Evolutionary conservation across 768 basidiomycete species (phyloP).

Genomic region (Rhodotorula toruloides): DNA sequence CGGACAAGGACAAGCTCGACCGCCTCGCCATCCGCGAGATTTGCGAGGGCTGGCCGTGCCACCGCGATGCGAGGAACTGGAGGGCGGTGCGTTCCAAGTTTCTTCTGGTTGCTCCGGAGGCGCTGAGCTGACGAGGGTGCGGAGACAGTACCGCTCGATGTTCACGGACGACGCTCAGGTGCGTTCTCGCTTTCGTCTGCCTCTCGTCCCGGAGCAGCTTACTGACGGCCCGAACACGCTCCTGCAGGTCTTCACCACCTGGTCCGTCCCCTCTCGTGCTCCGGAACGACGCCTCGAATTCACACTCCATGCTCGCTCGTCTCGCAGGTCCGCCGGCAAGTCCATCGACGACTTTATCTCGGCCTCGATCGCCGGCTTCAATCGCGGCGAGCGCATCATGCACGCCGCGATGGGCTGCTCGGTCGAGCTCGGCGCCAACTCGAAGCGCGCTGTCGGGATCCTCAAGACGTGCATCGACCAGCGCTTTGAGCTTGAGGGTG

Average conservation of each 20-base stretch:
- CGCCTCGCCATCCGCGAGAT: conserved; percentile 28
- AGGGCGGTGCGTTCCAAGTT: neutral
- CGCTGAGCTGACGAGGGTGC: too few relatives aligned
- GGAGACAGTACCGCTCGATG: conserved; percentile 29
- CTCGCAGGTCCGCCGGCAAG: too few relatives aligned
- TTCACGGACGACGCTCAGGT: conserved; percentile 33
- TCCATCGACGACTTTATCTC: conserved; percentile 38
- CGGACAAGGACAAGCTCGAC: conserved; percentile 22
- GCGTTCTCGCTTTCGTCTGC: too few relatives aligned
- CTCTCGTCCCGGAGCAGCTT: too few relatives aligned
- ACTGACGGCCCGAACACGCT: too few relatives aligned
- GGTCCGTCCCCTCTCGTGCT: too few relatives aligned
- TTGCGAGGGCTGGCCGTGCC: conserved; percentile 26
- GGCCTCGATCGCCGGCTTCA: neutral
- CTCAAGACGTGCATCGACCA: neutral
- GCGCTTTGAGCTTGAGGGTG: neutral
- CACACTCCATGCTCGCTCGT: too few relatives aligned
- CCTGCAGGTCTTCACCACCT: conserved; percentile 38
- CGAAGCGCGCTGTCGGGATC: neutral
- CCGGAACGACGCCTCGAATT: too few relatives aligned
- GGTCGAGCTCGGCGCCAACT: neutral
- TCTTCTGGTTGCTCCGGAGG: neutral
- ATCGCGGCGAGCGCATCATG: neutral
- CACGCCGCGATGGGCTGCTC: neutral
- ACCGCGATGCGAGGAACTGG: conserved; percentile 39